These are phyloP conservation scores for Heliamphora pulchella DNA, from an alignment of 179 eudicot genomes.

Conservation along the genomic window DNA sequence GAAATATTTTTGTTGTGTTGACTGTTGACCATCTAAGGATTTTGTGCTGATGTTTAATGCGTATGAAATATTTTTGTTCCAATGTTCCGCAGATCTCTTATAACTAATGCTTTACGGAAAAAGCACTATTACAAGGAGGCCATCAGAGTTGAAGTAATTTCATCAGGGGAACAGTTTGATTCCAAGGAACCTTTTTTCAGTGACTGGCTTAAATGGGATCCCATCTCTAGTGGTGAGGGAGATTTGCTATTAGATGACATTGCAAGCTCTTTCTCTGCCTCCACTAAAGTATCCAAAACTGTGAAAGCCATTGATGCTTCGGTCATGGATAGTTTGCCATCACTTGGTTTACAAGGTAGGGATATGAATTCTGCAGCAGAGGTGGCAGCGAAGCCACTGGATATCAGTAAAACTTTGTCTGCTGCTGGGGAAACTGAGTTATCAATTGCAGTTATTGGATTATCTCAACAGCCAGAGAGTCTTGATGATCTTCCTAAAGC, in stretches of 20 bases:
- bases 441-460: constrained; percentile 15
- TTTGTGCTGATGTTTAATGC: background rate
- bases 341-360: constrained; percentile 42
- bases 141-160: constrained; percentile 56
- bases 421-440: constrained; percentile 22
- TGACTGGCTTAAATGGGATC: constrained; percentile 82
- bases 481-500: constrained; percentile 12
- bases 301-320: constrained; percentile 46
- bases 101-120: constrained; percentile 63
- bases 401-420: constrained; percentile 15
- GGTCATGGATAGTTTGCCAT: constrained; percentile 34
- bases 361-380: constrained; percentile 24
- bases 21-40: background rate
- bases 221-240: constrained; percentile 87
- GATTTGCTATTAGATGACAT: constrained; percentile 80
- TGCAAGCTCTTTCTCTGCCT: constrained; percentile 59
- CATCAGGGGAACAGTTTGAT: constrained; percentile 32
- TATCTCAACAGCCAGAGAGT: constrained; percentile 20
- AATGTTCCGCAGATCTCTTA: constrained; percentile 43
- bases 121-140: constrained; percentile 71
- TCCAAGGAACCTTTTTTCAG: constrained; percentile 39
- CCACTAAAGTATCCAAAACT: constrained; percentile 34
- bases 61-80: background rate
- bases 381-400: constrained; percentile 16
- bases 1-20: too few relatives aligned